Conservation (phyloP, 768 basidiomycete species). For the Pholiota molesta region DNA sequence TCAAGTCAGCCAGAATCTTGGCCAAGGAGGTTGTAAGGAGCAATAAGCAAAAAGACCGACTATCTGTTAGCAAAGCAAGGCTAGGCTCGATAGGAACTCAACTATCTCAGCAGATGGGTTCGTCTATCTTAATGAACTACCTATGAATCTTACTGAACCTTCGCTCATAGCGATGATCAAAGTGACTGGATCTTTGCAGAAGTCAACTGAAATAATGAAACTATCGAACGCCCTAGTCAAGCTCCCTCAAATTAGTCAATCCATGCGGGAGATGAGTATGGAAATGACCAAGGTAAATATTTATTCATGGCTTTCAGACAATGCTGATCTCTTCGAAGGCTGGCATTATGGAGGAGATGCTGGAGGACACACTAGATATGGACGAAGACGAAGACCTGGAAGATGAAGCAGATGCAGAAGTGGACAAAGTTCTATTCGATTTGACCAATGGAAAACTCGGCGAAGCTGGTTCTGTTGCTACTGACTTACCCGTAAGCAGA, state of each 20-base stretch:
- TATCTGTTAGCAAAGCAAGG: constrained; percentile 92
- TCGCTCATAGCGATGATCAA: constrained; percentile 80
- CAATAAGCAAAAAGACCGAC: constrained; percentile 90
- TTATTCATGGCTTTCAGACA: neutral
- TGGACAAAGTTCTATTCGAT: constrained; percentile 95
- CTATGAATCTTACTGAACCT: constrained; percentile 1
- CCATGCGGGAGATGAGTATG: constrained; percentile 98
- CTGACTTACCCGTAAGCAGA: constrained; percentile 71
- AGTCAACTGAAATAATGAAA: constrained; percentile 99
- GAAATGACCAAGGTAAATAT: constrained; percentile 91
- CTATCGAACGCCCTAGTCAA: constrained; percentile 91
- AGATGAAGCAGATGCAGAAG: constrained; percentile 96
- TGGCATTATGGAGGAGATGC: constrained; percentile 97
- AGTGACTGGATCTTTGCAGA: constrained; percentile 96
- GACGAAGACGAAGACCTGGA: constrained; percentile 95
- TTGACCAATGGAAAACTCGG: constrained; percentile 97
- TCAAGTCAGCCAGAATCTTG: constrained; percentile 89
- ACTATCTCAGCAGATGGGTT: constrained; percentile 90
- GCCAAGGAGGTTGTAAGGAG: constrained; percentile 95
- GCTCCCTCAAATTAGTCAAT: constrained; percentile 88
- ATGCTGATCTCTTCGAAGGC: constrained; percentile 54
- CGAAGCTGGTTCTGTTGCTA: constrained; percentile 72
- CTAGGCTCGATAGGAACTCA: constrained; percentile 90
- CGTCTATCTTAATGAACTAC: constrained; percentile 26
- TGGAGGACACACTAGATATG: constrained; percentile 89